Percentiles rank a stretch among this genome's conserved stretches.
These are phyloP conservation scores for sorghum (Sorghum bicolor) DNA, from an alignment of 176 grass and related monocot species.

Conservation along the genomic window DNA sequence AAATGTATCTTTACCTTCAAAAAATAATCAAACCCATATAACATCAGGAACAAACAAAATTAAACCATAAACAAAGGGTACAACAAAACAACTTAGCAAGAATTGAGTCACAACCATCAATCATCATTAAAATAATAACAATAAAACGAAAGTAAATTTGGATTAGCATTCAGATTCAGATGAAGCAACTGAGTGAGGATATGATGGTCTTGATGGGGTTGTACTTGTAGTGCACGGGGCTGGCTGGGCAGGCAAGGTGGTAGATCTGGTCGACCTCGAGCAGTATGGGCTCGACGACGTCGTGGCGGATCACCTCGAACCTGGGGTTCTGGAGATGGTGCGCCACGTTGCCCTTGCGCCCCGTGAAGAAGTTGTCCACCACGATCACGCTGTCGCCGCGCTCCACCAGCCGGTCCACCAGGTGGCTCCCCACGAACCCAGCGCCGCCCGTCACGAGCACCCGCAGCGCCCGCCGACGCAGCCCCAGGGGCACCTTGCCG, in stretches of 20 bases:
- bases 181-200: constrained; percentile 49
- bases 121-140: not conserved
- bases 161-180: not conserved
- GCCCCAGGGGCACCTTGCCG: constrained; percentile 68
- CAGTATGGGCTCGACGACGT: constrained; percentile 82
- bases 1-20: not conserved
- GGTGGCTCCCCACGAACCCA: constrained; percentile 83
- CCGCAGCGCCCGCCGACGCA: constrained; percentile 53
- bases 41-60: not conserved
- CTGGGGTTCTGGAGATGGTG: constrained; percentile 73
- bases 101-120: not conserved
- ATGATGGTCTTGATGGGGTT: constrained; percentile 98
- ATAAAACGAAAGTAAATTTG: not conserved
- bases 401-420: constrained; percentile 69
- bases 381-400: constrained; percentile 83
- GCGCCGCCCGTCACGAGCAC: constrained; percentile 84
- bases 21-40: not conserved
- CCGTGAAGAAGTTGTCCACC: constrained; percentile 94
- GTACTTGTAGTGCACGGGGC: constrained; percentile 94
- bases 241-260: constrained; percentile 86
- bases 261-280: constrained; percentile 96
- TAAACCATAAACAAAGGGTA: not conserved
- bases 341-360: constrained; percentile 75
- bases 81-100: not conserved
- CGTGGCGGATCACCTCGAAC: constrained; percentile 89